Evolutionary conservation across 2,329 filamentous ascomycete genomes (phyloP), one percentile per base, ranked within the genome.

Genomic region (Fusarium sp.): DNA sequence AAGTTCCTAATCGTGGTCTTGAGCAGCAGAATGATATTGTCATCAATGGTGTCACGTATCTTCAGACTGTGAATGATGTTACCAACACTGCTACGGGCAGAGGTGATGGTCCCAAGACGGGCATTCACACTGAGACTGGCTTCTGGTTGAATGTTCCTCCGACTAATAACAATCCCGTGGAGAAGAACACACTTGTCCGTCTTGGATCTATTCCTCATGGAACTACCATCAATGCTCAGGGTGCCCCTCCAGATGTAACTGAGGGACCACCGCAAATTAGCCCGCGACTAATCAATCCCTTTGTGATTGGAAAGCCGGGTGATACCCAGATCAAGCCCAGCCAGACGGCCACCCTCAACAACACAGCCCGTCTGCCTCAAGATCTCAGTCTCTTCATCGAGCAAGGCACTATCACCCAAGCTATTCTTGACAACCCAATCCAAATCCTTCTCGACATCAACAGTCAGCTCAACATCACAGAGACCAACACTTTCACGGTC

Each of bases 361-460:
- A 63, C 11, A 66, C 63, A 10, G 58, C 63, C 8, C 63, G 63
- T 22, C 47, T 66, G 4, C 63, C 63, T 2, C 63, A 66, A 15
- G 63, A 66, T 17, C 63, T 63, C 17, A 41, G 11, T 5, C 39
- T 35, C 1, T 66, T 66, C 15, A 55, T 63, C 14, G 8, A 38
- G 8, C 22, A 63, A 24, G 63, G 63, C 2, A 63, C 58, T 1
- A 63, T 66, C 32, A 66, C 47, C 6, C 63, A 66, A 7, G 58
- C 24, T 10, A 66, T 66, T 22, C 58, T 66, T 2, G 22, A 44
- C 26, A 66, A 66, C 6, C 63, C 63, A 15, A 35, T 39, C 4
- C 58, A 66, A 5, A 66, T 66, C 6, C 58, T 66, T n/a, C 38
- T 44, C 9, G 58, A 66, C n/a, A 66, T 66, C n/a, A 66, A 66